phyloP scores from a whole-genome alignment of 352 stramenopile species.

The Globisporangium lucens region DNA sequence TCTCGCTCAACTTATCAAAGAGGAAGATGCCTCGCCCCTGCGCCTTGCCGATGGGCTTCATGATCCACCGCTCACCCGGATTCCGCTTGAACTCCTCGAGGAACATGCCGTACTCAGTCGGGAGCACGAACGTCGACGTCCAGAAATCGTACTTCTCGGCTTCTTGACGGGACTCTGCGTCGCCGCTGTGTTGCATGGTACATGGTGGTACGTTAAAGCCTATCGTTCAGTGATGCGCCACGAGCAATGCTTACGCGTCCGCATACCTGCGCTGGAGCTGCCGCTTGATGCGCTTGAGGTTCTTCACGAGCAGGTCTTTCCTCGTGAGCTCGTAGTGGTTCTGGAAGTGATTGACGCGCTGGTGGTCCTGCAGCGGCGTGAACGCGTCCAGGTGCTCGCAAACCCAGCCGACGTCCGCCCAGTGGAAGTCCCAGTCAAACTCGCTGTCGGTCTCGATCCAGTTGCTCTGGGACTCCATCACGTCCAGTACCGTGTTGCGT shows the following conservation, averaged over 20 bases:
- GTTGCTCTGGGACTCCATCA: slow-evolving; percentile 46
- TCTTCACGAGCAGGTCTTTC: slow-evolving; percentile 90
- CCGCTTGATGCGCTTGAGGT: slow-evolving; percentile 88
- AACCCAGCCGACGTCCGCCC: slow-evolving; percentile 83
- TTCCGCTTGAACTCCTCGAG: slow-evolving; percentile 63
- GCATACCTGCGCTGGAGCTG: slow-evolving; percentile 65
- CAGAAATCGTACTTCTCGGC: slow-evolving; percentile 61
- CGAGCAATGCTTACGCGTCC: neutral
- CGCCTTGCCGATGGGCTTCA: slow-evolving; percentile 91
- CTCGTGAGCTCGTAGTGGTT: slow-evolving; percentile 93
- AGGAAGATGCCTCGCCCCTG: slow-evolving; percentile 84
- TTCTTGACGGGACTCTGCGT: slow-evolving; percentile 29
- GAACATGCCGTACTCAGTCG: slow-evolving; percentile 85
- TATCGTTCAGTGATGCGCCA: slow-evolving; percentile 11
- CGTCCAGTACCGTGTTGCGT: slow-evolving; percentile 78
- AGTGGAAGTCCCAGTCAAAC: slow-evolving; percentile 83
- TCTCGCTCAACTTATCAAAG: slow-evolving; percentile 86
- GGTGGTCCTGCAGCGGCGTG: slow-evolving; percentile 59
- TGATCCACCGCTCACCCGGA: slow-evolving; percentile 87
- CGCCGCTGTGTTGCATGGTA: slow-evolving; percentile 18
- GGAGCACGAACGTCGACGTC: slow-evolving; percentile 82
- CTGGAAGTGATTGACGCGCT: slow-evolving; percentile 90
- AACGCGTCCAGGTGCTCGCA: slow-evolving; percentile 70
- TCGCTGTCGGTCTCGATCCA: slow-evolving; percentile 77
- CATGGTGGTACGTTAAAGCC: neutral